phyloP scores from a whole-genome alignment of 1,284 basidiomycete genomes.

The Phenoliferia sp. region DNA sequence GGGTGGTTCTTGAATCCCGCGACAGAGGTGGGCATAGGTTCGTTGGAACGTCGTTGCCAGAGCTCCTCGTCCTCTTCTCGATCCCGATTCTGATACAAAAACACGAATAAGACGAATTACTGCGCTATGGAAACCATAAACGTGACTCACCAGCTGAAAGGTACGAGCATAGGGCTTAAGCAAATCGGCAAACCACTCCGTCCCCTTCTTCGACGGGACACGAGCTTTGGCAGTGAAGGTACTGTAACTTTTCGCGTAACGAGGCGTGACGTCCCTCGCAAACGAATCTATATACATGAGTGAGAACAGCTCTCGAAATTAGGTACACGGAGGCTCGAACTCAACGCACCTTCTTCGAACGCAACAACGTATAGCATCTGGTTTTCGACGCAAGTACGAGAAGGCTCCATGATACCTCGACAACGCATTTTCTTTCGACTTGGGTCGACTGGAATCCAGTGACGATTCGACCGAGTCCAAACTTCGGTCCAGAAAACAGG shows the following conservation, averaged over 20 bases:
- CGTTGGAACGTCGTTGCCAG: slow-evolving; percentile 66
- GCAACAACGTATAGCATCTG: slow-evolving; percentile 90
- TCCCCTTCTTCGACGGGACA: slow-evolving; percentile 24
- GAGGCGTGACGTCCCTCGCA: slow-evolving; percentile 63
- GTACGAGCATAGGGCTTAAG: slow-evolving; percentile 61
- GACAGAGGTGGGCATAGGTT: slow-evolving; percentile 92
- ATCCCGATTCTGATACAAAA: slow-evolving; percentile 66
- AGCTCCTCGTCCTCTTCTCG: slow-evolving; percentile 93
- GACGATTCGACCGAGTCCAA: slow-evolving; percentile 83
- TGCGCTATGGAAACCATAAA: background rate
- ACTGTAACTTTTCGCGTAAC: slow-evolving; percentile 52
- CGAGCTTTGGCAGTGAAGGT: slow-evolving; percentile 30
- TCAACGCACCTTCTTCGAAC: slow-evolving; percentile 79
- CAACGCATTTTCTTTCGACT: slow-evolving; percentile 74
- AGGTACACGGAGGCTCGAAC: background rate
- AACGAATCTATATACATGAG: slow-evolving; percentile 15
- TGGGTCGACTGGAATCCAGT: slow-evolving; percentile 92
- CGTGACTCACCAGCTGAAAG: slow-evolving; percentile 65
- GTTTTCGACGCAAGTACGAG: slow-evolving; percentile 58
- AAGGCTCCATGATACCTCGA: slow-evolving; percentile 77
- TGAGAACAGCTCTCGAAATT: background rate
- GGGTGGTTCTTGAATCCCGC: slow-evolving; percentile 95
- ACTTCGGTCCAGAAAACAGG: slow-evolving; percentile 98
- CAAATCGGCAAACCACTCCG: slow-evolving; percentile 44
- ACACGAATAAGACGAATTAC: background rate